Evolutionary conservation across 164 flowering plant genomes (phyloP).

Genomic region (Brasenia schreberi): DNA sequence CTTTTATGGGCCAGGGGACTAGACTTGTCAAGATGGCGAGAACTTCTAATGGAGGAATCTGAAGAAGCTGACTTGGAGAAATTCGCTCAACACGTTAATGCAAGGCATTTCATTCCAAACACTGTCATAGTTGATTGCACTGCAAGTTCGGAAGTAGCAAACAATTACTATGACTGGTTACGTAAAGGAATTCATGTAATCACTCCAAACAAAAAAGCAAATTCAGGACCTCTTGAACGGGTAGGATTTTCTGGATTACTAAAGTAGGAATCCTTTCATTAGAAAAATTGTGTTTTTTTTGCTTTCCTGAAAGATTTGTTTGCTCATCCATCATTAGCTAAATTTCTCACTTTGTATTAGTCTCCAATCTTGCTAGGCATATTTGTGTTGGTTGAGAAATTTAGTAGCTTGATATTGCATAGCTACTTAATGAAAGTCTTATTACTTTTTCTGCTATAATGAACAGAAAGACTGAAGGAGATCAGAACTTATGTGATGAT

Average conservation of each 20-base stretch:
- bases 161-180: slow-evolving; percentile 73
- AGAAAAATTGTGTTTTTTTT: not conserved
- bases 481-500: too few species aligned
- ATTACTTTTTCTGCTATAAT: too few species aligned
- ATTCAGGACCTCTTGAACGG: slow-evolving; percentile 96
- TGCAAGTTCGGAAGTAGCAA: slow-evolving; percentile 61
- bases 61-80: slow-evolving; percentile 69
- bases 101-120: slow-evolving; percentile 86
- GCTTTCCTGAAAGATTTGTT: not conserved
- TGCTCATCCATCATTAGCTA: not conserved
- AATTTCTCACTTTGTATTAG: not conserved
- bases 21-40: slow-evolving; percentile 76
- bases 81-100: slow-evolving; percentile 72
- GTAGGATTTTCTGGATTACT: slow-evolving; percentile 19
- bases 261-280: not conserved
- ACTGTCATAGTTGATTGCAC: slow-evolving; percentile 92
- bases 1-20: slow-evolving; percentile 38
- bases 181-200: slow-evolving; percentile 85
- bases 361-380: not conserved
- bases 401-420: too few species aligned
- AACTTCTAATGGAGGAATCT: slow-evolving; percentile 44
- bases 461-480: too few species aligned
- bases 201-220: slow-evolving; percentile 95
- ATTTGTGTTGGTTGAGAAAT: too few species aligned
- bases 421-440: too few species aligned